A percentile compares a stretch with the other conserved stretches of the same genome.
Conservation (phyloP, 2,329 filamentous ascomycete species). For the Talaromyces sp. region DNA sequence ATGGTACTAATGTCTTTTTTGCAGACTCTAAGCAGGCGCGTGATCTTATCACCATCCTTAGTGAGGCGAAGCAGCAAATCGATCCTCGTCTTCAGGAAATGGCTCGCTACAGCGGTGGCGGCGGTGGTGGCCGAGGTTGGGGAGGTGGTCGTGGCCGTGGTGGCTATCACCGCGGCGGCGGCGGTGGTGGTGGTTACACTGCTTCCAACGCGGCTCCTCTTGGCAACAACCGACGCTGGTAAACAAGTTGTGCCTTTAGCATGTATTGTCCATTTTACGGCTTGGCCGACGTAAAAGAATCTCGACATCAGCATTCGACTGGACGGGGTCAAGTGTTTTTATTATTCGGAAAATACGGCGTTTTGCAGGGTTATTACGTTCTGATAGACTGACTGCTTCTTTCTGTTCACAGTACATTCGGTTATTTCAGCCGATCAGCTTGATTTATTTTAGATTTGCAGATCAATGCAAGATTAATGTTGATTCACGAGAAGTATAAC, state of each 20-base stretch:
- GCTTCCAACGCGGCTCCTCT: constrained; percentile 56
- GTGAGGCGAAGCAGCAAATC: constrained; percentile 96
- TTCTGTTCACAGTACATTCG: constrained; percentile 16
- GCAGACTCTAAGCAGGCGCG: constrained; percentile 88
- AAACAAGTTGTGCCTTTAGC: constrained; percentile 21
- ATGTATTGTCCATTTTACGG: neutral
- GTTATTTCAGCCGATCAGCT: constrained; percentile 11
- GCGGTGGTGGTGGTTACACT: constrained; percentile 44
- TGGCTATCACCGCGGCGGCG: constrained; percentile 19
- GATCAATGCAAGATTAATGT: neutral
- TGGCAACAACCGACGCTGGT: constrained; percentile 55
- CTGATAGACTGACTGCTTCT: constrained; percentile 9
- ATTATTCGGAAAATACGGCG: constrained; percentile 5
- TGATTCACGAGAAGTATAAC: too few species aligned
- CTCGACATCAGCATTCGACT: neutral
- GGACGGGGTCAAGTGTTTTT: neutral
- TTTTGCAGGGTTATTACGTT: constrained; percentile 11
- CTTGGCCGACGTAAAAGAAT: neutral
- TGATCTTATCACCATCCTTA: constrained; percentile 87
- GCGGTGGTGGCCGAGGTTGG: constrained; percentile 65
- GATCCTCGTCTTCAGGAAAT: constrained; percentile 95
- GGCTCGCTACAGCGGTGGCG: constrained; percentile 83
- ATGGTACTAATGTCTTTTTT: constrained; percentile 6
- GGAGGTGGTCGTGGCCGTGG: constrained; percentile 51
- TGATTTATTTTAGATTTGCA: constrained; percentile 16